Evolutionary conservation across 768 basidiomycete species (phyloP).

Genomic region (Termitomyces sp.): DNA sequence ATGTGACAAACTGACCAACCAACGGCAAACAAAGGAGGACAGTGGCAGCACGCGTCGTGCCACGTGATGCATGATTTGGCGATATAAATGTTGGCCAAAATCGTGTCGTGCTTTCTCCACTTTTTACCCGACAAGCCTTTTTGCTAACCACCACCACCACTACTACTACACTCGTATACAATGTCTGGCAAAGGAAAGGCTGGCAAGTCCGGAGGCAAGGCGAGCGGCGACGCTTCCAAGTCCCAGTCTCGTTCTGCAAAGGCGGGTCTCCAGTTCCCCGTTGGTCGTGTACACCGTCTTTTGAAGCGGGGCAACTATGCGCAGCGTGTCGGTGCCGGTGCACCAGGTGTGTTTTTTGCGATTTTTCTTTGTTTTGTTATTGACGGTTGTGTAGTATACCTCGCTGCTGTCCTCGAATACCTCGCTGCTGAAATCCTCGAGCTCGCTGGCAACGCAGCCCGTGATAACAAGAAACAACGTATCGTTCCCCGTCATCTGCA

Average conservation of each 20-base stretch:
- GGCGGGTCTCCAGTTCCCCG: slow-evolving; percentile 80
- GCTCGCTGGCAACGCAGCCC: slow-evolving; percentile 82
- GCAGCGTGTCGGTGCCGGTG: slow-evolving; percentile 85
- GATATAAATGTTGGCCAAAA: slow-evolving; percentile 31
- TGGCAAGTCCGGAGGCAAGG: slow-evolving; percentile 42
- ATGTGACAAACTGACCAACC: slow-evolving; percentile 12
- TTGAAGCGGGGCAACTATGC: slow-evolving; percentile 87
- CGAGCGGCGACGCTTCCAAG: slow-evolving; percentile 41
- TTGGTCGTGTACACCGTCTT: slow-evolving; percentile 89
- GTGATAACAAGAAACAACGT: slow-evolving; percentile 88
- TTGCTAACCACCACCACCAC: slow-evolving; percentile 10
- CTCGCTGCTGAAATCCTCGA: slow-evolving; percentile 93
- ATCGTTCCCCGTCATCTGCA: slow-evolving; percentile 92
- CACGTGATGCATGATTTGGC: slow-evolving; percentile 15
- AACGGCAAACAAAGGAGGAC: neutral
- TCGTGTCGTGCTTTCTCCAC: slow-evolving; percentile 8
- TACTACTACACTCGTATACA: slow-evolving; percentile 15
- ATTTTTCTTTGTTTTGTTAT: neutral
- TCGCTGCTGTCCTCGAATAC: slow-evolving; percentile 88
- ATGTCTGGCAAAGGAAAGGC: slow-evolving; percentile 55
- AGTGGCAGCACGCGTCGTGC: neutral
- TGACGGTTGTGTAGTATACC: slow-evolving; percentile 55
- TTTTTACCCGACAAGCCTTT: slow-evolving; percentile 13
- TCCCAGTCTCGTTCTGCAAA: slow-evolving; percentile 69
- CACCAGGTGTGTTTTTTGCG: slow-evolving; percentile 50